Base-by-base conservation (phyloP, 2,329 filamentous ascomycete species). In the Xylaria arbuscula region DNA sequence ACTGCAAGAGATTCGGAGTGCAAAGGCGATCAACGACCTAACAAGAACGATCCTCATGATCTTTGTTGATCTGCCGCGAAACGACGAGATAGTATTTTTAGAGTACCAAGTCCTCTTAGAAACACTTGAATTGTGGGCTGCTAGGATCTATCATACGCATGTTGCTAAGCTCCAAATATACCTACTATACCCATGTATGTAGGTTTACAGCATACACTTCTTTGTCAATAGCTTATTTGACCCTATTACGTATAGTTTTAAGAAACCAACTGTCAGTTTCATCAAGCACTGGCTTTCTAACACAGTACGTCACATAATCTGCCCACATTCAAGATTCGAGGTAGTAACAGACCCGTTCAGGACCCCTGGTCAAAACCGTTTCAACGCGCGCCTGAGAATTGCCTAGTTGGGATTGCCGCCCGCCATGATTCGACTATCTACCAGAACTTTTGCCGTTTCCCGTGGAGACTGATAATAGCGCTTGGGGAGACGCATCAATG, bases 41-140 rank as follows among this genome's bases (percentile, higher is more conserved):
- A 53, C 40, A 10, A 19, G 24, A 28, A 54, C 15, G 66, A 68
- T 68, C 66, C 57, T 65, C 66, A 65, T 65, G 57, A 68, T 68
- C 40, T 47, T 57, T 65, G 66, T 17, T 61, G 62, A 68, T 68
- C 66, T 62, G 22, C 66, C 55, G 42, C 42, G 55, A 54, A 17
- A 40, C 55, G 15, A 50, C 45, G 42, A 28, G 50, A n/a, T 56
- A 7, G 42, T 42, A 36, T 56, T 4, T 45, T n/a, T 42, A 24
- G 17, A 53, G 36, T 28, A 56, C 36, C 55, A 57, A 42, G 55
- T 22, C n/a, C 10, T 62, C 5, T 32, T 10, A 55, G 48, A 60
- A 59, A 60, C 47, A 48, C 38, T 51, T 24, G 48, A 64, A 53
- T 55, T 60, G 61, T 68, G 61, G 61, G 50, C 22, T 60, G 2